phyloP scores from a whole-genome alignment of 225 moss, liverwort and hornwort species.

The Marchantia paleacea region DNA sequence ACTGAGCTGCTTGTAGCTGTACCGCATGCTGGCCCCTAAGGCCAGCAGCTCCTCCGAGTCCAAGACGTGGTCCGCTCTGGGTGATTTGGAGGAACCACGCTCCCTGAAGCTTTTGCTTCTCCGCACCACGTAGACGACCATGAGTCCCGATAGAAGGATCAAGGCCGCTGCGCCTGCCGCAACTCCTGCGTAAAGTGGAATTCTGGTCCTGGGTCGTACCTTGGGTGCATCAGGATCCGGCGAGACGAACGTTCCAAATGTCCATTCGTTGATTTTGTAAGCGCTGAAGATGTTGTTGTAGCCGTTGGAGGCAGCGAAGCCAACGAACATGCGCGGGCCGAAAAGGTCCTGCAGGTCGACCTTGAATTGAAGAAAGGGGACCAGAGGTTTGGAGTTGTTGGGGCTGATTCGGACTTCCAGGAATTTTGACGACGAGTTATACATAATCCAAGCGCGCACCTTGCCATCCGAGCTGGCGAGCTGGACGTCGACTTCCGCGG shows the following conservation, averaged over 20 bases:
- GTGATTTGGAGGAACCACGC: too few species aligned
- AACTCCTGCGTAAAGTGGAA: not conserved
- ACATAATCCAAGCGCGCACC: slow-evolving; percentile 5
- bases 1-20: slow-evolving; percentile 55
- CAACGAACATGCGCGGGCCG: not conserved
- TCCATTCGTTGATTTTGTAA: slow-evolving; percentile 1
- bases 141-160: not conserved
- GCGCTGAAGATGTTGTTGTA: not conserved
- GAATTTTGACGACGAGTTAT: not conserved
- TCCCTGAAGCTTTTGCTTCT: not conserved
- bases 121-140: too few species aligned
- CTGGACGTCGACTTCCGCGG: not conserved
- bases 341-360: not conserved
- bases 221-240: too few species aligned
- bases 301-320: slow-evolving; percentile 6
- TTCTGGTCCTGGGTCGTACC: too few species aligned
- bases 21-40: slow-evolving; percentile 1
- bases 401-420: slow-evolving; percentile 13
- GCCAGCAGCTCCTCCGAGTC: slow-evolving; percentile 3
- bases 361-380: not conserved
- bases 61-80: too few species aligned
- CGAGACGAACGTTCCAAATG: too few species aligned
- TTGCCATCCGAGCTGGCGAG: not conserved
- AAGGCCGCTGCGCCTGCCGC: not conserved
- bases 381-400: not conserved